Base-by-base conservation (phyloP, 129 eudicot species). In the Pulicaria dysenterica region DNA sequence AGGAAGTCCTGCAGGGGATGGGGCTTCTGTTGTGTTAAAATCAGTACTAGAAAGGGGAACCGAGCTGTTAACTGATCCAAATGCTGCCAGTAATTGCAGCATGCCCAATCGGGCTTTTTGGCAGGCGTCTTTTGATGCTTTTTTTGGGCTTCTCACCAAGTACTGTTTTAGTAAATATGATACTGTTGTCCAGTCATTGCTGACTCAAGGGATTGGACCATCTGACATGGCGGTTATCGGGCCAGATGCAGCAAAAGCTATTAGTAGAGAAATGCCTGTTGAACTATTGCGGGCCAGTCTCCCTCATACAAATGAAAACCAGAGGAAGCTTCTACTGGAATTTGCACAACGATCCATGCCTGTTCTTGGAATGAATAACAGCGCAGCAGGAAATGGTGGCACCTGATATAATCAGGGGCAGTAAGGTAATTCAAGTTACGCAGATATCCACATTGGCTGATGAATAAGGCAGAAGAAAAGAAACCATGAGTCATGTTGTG, bases 101-200 rank as follows among this genome's bases (percentile, higher is more conserved):
- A 48, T 81, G 79, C 61, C 86, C 0, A 88, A 91, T 49, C 81
- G 94, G 47, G 81, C 72, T 2, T 88, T 95, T 78, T 95, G 99
- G 99, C 96, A 95, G 84, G 97, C 99, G 11, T 90, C 99, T 15
- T 95, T 95, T 75, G 94, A 95, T 82, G 96, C 89, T 1, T 95
- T 95, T 37, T 95, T 95, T 17, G 79, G 82, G n/a, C 86, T 95
- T 7, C 88, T 95, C 44, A 77, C 84, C 0, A 86, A 88, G 72
- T 81, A 95, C 67, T 95, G 99, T 74, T 70, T 84, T 58, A 95
- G 82, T 63, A 95, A 88, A 72, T 95, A 95, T 34, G 99, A 95
- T 42, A 81, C 83, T 4, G 75, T 89, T 36, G 66, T 90, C 70
- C 99, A 95, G 70, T 84, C 93, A 2, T 77, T 81, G 58, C 69